Evolutionary conservation across 352 stramenopile species (phyloP), one percentile per base, ranked within the genome.

Genomic region (Phytophthora syringae): DNA sequence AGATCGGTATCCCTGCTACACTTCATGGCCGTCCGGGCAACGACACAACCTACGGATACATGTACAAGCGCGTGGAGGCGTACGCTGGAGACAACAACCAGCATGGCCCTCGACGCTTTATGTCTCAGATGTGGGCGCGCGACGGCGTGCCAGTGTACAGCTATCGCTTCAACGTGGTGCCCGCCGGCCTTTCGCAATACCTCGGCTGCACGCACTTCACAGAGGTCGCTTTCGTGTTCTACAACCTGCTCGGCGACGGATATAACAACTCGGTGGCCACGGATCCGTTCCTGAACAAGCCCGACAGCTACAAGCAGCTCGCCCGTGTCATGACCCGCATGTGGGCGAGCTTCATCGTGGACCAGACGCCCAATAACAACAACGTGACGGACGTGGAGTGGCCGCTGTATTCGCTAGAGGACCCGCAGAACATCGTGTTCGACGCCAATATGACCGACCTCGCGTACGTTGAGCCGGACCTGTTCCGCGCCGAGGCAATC

Each of bases 311-410:
- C 53, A 55, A 52, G 20, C 57, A 61, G 30, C 48, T 70, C 13
- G 57, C 63, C 3, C 53, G 27, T 10, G 44, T 72, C n/a, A 73
- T 76, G 68, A 52, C 68, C 18, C 68, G 67, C 37, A 76, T 69
- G 67, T 76, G 67, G 67, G 52, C 49, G 21, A 76, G 67, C 57
- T 76, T 76, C 51, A 69, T 76, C 40, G 67, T 65, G 24, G 45
- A 65, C 57, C 21, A 56, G 56, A 72, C 56, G 22, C 56, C 62
- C 13, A 65, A 64, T 45, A 36, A 69, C 55, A 65, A 57, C 30
- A 57, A 47, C 12, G 28, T 67, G 32, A 69, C 60, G 20, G 52
- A 57, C 13, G 24, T 69, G 13, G 44, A 68, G 37, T 76, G 67
- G 67, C 67, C 62, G 11, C 44, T 65, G 52, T 76, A 76, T 56